Evolutionary conservation across 495 filamentous ascomycete species (phyloP), one percentile per base, ranked within the genome.

Genomic region (Achaetomiella virescens): DNA sequence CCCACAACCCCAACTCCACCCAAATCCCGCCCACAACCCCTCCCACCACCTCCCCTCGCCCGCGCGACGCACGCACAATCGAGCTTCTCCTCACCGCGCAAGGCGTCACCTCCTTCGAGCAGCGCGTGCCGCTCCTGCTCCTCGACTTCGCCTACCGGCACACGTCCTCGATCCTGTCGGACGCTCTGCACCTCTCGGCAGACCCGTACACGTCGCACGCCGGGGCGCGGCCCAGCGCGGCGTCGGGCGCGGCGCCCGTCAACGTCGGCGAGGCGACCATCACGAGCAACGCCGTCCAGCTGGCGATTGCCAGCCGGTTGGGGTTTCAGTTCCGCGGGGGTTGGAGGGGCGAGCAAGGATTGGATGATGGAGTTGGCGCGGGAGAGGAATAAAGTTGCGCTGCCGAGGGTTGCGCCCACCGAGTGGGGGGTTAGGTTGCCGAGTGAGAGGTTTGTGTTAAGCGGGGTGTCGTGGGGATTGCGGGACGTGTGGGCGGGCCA

Each of bases 81-180:
- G 92, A 98, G 70, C 85, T 97, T 56, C 81, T 97, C 43, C 87
- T 98, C 36, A 84, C 88, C 48, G 85, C 84, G 1, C 85, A 93
- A 47, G 91, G 92, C 62, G 90, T 97, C 3, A 87, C 85, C 12
- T 78, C 87, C 25, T 98, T 95, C 78, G 90, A 96, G 74, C 89
- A 90, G 65, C 90, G 93, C 56, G 91, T 98, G 1, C 92, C 93
- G 0, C 81, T 97, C 3, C 88, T 96, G 61, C 86, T 98, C 38
- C 84, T 98, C 67, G 93, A 98, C 71, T 96, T 97, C 69, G 91
- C 93, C 18, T 98, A 98, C 81, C 88, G 92, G 20, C 81, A 84
- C 72, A 81, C 81, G 3, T 78, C 80, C 0, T 73, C 78, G n/a
- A 73, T 88, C 15, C 78, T 89, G 6, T 78, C 72, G 41, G 86